Evolutionary conservation across 306 rosid species (phyloP), one percentile per base, ranked within the genome.

Genomic region (Lablab purpureus): DNA sequence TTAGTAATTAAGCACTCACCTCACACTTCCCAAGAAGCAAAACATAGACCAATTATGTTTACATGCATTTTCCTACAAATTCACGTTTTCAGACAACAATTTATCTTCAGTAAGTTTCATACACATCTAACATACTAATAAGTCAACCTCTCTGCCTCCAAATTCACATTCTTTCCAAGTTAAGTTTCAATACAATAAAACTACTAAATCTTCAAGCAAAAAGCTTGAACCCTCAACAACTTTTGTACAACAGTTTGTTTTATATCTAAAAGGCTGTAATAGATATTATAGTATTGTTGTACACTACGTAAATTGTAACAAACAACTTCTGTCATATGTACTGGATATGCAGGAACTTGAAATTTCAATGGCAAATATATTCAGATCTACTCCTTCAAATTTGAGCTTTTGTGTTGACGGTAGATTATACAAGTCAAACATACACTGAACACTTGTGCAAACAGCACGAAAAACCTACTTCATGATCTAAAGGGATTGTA

Each of bases 121-220:
- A 56, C 30, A 40, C 45, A 9, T 9, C 12, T 40, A 40, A 58
- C 62, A 58, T 11, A 14, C 50, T 4, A 73, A 73, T 37, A 45
- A 37, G 6, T 34, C 6, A 51, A 18, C 12, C 30, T 51, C 30
- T 51, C 63, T 8, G 22, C 40, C 0, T 58, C 69, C 41, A 58
- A 55, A 73, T 73, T 56, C 67, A 22, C 37, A 40, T 73, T 73
- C 25, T 73, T 56, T 10, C 37, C 12, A 22, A 22, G n/a, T 56
- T 56, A 23, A 56, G 8, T 8, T 54, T 54, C 15, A 21, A 22
- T 30, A 54, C 28, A 50, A 50, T 7, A n/a, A 50, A 51, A 51
- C 56, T 3, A 51, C 17, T 13, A 34, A 25, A 25, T 25, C 28
- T 25, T 25, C 28, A 25, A 25, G 28, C 28, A 25, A 25, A 25